Evolutionary conservation across 208 protist species (phyloP).

Genomic region (Acanthamoeba lugdunensis): DNA sequence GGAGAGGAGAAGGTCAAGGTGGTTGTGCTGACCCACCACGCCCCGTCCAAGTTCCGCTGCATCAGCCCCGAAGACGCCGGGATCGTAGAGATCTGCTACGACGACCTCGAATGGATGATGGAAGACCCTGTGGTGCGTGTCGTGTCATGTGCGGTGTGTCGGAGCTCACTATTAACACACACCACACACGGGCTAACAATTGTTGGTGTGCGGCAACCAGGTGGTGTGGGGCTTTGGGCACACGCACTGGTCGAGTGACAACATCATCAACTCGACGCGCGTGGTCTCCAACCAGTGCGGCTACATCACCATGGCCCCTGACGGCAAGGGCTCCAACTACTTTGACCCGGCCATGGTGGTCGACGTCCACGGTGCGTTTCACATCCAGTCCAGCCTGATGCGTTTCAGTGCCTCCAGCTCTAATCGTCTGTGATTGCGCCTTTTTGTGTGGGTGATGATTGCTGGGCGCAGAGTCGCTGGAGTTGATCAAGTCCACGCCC

Average conservation of each 20-base stretch:
- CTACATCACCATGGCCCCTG: neutral
- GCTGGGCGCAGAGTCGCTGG: neutral
- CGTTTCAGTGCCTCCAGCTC: neutral
- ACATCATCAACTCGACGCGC: constrained; percentile 11
- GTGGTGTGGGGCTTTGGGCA: constrained; percentile 29
- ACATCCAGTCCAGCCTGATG: neutral
- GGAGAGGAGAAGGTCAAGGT: neutral
- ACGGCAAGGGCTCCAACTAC: constrained; percentile 34
- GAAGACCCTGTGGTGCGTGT: neutral
- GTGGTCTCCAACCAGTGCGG: constrained; percentile 45
- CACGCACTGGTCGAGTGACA: constrained; percentile 50
- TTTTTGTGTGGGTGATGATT: too few species aligned
- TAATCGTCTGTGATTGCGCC: neutral
- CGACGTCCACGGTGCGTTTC: neutral
- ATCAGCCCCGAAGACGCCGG: neutral
- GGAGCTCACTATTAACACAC: too few species aligned
- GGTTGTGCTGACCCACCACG: constrained; percentile 54
- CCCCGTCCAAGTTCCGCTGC: constrained; percentile 17
- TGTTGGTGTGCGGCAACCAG: neutral
- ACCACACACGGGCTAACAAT: too few species aligned
- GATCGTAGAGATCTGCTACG: neutral
- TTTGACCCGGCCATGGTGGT: neutral
- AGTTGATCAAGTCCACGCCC: neutral
- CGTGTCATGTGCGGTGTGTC: neutral
- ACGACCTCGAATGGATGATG: constrained; percentile 64